phyloP scores from a whole-genome alignment of 495 filamentous ascomycete genomes.

The Aspergillus ostianus region DNA sequence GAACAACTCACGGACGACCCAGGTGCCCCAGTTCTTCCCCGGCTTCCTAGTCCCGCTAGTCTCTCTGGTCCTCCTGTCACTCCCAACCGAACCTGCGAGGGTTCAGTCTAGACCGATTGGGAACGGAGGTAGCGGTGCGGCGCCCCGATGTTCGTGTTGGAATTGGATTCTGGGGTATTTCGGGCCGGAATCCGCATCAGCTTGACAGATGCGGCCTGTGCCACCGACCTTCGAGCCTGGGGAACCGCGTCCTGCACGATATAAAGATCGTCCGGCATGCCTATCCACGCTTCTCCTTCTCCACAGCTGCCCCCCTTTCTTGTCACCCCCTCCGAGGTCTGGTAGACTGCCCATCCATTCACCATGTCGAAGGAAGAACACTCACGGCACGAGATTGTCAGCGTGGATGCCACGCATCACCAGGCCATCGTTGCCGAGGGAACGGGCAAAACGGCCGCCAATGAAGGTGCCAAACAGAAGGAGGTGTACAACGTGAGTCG shows the following conservation, averaged over 20 bases:
- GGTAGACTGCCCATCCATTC: neutral
- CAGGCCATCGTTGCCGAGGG: slow-evolving; percentile 3
- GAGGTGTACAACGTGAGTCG: slow-evolving; percentile 5
- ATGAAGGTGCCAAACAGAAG: slow-evolving; percentile 7
- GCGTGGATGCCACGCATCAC: neutral
- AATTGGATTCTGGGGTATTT: neutral
- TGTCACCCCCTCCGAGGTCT: neutral
- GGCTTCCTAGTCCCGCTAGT: no score
- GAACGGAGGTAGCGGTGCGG: neutral
- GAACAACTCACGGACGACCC: no score
- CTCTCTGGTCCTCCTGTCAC: no score
- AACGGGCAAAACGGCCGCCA: slow-evolving; percentile 3
- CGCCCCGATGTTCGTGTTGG: neutral
- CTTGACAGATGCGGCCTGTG: neutral
- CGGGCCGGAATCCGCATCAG: slow-evolving; percentile 3
- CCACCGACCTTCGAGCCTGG: neutral
- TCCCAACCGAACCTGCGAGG: no score
- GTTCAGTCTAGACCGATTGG: neutral
- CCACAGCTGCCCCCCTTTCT: neutral
- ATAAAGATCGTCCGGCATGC: neutral
- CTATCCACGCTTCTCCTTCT: neutral
- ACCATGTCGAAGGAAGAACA: slow-evolving; percentile 1
- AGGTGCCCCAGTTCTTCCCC: no score
- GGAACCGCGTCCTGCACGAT: neutral
- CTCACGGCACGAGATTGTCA: neutral